Conservation (phyloP, 345 rosid species). For the Melastoma malabathricum region DNA sequence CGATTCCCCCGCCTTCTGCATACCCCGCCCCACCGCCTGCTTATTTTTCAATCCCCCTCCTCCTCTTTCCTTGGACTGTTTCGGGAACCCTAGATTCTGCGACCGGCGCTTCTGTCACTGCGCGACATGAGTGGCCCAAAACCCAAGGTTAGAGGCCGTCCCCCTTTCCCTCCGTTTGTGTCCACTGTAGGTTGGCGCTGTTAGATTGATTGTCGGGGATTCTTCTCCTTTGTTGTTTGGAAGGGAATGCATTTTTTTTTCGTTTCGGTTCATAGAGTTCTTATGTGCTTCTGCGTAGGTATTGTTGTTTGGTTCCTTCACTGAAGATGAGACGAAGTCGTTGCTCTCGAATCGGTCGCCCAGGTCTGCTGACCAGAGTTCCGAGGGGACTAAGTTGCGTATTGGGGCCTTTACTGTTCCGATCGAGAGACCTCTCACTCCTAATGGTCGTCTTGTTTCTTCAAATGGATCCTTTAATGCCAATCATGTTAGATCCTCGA, state of each 20-base stretch:
- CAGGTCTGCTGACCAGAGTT: conserved; percentile 30
- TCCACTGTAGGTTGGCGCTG: no score
- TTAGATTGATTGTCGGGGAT: no score
- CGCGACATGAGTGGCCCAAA: no score
- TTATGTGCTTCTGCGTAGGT: conserved; percentile 22
- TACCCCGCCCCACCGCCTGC: not conserved
- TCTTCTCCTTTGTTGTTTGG: not conserved
- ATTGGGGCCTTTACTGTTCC: conserved; percentile 37
- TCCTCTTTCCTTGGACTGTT: no score
- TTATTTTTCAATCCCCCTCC: no score
- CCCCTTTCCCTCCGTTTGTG: no score
- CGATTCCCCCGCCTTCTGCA: conserved; percentile 10
- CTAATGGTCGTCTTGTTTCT: conserved; percentile 14
- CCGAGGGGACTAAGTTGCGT: conserved; percentile 24
- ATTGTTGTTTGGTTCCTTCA: conserved; percentile 75
- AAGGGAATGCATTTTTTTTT: not conserved
- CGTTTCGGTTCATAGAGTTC: not conserved
- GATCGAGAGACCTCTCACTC: conserved; percentile 25
- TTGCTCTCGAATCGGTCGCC: conserved; percentile 27
- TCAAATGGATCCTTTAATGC: conserved; percentile 17
- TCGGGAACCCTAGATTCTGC: no score
- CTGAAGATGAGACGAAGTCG: conserved; percentile 73
- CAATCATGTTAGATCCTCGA: conserved; percentile 18
- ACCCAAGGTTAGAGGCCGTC: no score
- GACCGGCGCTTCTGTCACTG: no score